phyloP scores from a whole-genome alignment of 345 rosid species.

The Clarkia xantiana region DNA sequence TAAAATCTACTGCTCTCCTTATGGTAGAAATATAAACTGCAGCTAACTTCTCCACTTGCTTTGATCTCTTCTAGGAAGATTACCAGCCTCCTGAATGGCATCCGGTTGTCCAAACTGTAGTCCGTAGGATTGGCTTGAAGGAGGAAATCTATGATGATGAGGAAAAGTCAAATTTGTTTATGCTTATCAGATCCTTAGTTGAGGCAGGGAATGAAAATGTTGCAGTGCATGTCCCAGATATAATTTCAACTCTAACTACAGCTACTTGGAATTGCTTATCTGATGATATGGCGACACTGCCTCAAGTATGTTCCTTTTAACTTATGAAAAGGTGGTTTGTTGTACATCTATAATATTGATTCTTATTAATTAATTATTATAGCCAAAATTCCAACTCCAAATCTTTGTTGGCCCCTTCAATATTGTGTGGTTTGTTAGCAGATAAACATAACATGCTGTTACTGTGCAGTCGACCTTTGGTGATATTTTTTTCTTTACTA shows the following conservation, averaged over 20 bases:
- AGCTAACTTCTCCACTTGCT: conserved; percentile 11
- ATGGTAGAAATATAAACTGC: too few relatives aligned
- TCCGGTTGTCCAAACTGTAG: conserved; percentile 59
- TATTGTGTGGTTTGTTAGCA: background rate
- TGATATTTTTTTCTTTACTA: too few relatives aligned
- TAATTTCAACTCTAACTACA: conserved; percentile 41
- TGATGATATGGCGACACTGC: conserved; percentile 44
- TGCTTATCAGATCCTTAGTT: conserved; percentile 53
- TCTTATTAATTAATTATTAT: too few relatives aligned
- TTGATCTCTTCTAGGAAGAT: conserved; percentile 39
- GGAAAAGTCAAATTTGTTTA: conserved; percentile 48
- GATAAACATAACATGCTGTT: background rate
- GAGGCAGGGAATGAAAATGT: conserved; percentile 49
- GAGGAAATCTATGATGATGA: conserved; percentile 28
- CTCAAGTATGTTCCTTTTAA: conserved; percentile 36
- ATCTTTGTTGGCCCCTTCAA: background rate
- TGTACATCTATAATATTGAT: too few relatives aligned
- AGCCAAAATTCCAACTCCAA: too few relatives aligned
- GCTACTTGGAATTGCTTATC: conserved; percentile 32
- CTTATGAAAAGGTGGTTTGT: background rate
- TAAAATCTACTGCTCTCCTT: conserved; percentile 2
- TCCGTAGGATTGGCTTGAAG: conserved; percentile 35
- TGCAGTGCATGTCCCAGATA: conserved; percentile 49
- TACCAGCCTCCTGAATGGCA: conserved; percentile 69
- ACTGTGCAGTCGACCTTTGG: too few relatives aligned